phyloP scores from a whole-genome alignment of 108 stramenopile species.

The Cyclotella cryptica region DNA sequence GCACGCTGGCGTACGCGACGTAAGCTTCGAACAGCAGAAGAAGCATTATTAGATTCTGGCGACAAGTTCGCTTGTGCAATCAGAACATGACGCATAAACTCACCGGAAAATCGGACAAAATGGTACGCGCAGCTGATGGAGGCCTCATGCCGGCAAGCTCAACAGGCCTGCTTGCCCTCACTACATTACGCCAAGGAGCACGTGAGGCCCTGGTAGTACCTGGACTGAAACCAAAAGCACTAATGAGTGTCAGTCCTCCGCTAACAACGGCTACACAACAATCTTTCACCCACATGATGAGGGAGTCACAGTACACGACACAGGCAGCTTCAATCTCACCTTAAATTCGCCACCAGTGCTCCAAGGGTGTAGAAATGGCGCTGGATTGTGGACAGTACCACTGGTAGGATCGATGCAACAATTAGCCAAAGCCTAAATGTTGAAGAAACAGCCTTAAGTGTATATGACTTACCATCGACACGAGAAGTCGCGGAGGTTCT shows the following conservation, averaged over 20 bases:
- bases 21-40: neutral
- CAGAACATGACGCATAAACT: neutral
- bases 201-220: conserved; percentile 14
- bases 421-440: conserved; percentile 10
- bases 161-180: conserved; percentile 1
- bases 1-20: neutral
- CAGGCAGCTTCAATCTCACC: conserved; percentile 11
- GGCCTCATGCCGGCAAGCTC: neutral
- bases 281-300: neutral
- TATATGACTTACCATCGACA: conserved; percentile 13
- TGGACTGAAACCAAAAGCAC: conserved; percentile 5
- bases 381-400: conserved; percentile 8
- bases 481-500: conserved; percentile 28
- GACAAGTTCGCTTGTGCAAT: conserved; percentile 1
- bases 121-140: neutral
- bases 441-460: neutral
- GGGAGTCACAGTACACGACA: conserved; percentile 4
- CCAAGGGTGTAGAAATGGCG: neutral
- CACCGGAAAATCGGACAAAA: conserved; percentile 10
- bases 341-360: conserved; percentile 6
- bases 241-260: conserved; percentile 6
- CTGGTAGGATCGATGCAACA: neutral
- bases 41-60: conserved; percentile 24
- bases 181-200: neutral
- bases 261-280: conserved; percentile 12